Evolutionary conservation across 2,329 filamentous ascomycete genomes (phyloP).

Genomic region (Ophiostoma montium): DNA sequence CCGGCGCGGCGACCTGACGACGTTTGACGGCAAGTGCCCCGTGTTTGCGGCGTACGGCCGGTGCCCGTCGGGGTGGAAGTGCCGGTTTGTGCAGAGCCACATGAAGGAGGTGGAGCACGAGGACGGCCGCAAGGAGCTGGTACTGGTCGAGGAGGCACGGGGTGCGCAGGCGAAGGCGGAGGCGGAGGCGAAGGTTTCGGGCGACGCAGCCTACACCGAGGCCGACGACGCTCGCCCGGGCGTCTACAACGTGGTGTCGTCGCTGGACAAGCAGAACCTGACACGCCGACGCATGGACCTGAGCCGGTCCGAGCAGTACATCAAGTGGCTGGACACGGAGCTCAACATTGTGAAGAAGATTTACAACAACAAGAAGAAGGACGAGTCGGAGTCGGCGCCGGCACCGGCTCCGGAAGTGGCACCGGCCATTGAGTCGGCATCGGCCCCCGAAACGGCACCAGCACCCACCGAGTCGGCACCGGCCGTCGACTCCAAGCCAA

Average conservation of each 20-base stretch:
- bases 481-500: conserved; percentile 17
- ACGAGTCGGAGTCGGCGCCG: neutral
- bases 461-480: neutral
- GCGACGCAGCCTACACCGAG: conserved; percentile 14
- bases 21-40: conserved; percentile 66
- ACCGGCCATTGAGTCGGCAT: too few species aligned
- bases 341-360: conserved; percentile 33
- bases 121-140: conserved; percentile 71
- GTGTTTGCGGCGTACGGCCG: conserved; percentile 62
- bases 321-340: conserved; percentile 62
- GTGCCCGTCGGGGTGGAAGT: conserved; percentile 85
- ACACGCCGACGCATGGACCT: conserved; percentile 58
- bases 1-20: conserved; percentile 64
- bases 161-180: conserved; percentile 15
- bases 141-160: conserved; percentile 39
- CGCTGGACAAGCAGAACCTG: conserved; percentile 58
- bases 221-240: conserved; percentile 44
- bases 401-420: neutral
- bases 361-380: conserved; percentile 24
- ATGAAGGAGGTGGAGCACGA: conserved; percentile 64
- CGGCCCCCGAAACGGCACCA: neutral
- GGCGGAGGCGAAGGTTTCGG: conserved; percentile 17
- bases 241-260: conserved; percentile 60
- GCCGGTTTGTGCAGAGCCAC: conserved; percentile 78
- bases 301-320: conserved; percentile 60